Base-by-base conservation (phyloP, 306 rosid species). In the Cicer yamashitae region DNA sequence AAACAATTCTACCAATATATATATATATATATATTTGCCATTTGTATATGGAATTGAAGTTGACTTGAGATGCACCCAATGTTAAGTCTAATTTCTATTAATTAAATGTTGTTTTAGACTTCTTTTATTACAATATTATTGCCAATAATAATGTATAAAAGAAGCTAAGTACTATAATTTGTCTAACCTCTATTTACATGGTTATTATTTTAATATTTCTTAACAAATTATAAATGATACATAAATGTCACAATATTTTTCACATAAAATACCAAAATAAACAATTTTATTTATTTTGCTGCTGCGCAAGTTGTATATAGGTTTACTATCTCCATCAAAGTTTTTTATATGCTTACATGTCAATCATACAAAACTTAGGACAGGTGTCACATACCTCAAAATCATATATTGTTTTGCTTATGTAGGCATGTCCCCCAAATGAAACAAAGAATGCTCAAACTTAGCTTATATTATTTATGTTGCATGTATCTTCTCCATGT, bases 401-500 rank as follows among this genome's bases (percentile, higher is more conserved):
- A 12, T 10, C 3, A 43, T 6, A 51, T 61, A n/a, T 38, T 14
- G 8, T 67, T 39, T 38, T 61, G 74, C 67, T 66, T 74, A 72
- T 38, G 79, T 22, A 67, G 58, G 77, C 65, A 78, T 78, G 75
- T 75, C 44, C 34, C 59, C 11, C 13, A 46, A 65, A 60, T 7
- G 43, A 34, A 22, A 40, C n/a, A 68, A 43, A 57, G 11, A 8
- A 13, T 25, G 67, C 50, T 59, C 6, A 62, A 63, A 56, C 14
- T 20, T 7, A 44, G 39, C 39, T 70, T 20, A 65, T 45, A 34
- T 0, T 25, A n/a, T 60, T 34, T 61, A 59, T 73, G 77, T 79
- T 75, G 66, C 74, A 68, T 83, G 81, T 43, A 78, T 79, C 84
- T 85, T 78, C 77, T 82, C 82, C 79, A 74, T 70, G 73, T 67